These are phyloP conservation scores for Tolypocladium paradoxum DNA, from an alignment of 2,329 filamentous ascomycete genomes.

Conservation along the genomic window DNA sequence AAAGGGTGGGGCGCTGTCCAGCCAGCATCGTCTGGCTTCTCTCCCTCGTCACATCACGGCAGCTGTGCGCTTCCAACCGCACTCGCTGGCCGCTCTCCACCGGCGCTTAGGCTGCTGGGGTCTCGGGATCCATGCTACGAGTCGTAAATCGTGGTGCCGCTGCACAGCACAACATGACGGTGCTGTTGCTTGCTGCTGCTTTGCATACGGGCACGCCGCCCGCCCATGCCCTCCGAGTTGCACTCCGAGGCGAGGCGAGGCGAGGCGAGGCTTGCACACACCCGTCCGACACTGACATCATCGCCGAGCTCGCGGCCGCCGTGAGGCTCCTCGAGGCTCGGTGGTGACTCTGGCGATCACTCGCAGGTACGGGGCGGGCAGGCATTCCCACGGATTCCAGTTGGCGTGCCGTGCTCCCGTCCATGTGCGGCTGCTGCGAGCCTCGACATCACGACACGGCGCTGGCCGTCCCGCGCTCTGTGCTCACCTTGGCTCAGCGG, in stretches of 20 bases:
- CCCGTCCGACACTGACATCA: not conserved
- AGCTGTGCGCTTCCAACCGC: not conserved
- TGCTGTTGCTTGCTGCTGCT: not conserved
- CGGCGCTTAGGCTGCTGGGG: not conserved
- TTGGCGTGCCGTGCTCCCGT: not conserved
- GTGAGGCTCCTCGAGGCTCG: not conserved
- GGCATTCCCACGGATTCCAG: not conserved
- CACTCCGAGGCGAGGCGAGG: not conserved
- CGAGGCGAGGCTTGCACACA: not conserved
- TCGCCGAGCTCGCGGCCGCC: not conserved
- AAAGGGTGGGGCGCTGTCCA: slow-evolving; percentile 1
- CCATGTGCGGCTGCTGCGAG: not conserved
- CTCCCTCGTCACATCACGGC: not conserved
- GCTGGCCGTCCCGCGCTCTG: not conserved
- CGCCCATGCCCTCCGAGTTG: not conserved
- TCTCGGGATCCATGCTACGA: not conserved
- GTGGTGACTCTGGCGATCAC: not conserved
- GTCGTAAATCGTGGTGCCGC: not conserved
- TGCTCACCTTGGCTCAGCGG: not conserved
- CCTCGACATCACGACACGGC: not conserved
- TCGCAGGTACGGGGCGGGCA: not conserved
- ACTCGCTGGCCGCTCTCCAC: too few species aligned
- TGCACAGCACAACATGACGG: not conserved
- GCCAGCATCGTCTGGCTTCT: not conserved
- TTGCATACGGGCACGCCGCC: too few species aligned